Base-by-base conservation (phyloP, 495 filamentous ascomycete genomes). In the Usnea hakonensis region DNA sequence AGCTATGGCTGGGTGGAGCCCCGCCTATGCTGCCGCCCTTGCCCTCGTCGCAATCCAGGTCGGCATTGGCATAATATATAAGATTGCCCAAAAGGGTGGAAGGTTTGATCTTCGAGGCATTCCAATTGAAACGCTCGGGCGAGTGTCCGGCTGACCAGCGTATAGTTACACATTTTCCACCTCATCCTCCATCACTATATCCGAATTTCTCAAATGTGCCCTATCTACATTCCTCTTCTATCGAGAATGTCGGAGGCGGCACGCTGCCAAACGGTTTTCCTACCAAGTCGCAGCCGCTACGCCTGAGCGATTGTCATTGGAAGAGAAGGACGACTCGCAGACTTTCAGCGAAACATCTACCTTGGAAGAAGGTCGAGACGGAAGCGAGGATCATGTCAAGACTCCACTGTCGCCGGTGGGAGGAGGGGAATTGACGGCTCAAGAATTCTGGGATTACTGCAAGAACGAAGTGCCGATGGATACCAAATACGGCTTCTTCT, bases 111-210 rank as follows among this genome's bases (percentile, higher is more conserved):
- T 2, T 5, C 26, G 5, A 30, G 5, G 17, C 30, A 3, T 38
- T 6, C 17, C 10, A 13, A 2, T 8, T 26, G 35, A 9, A 52
- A 52, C 13, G 17, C 16, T 50, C 0, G 26, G 28, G 5, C 19
- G 48, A 17, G 28, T 3, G 13, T 30, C n/a, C 21, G 3, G 13
- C 32, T 57, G 13, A 57, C 32, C 11, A 16, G 21, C 2, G 26
- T 5, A 26, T 1, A 65, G 54, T 23, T 71, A 71, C 57, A 48
- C 58, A 16, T 71, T 71, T 58, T 71, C 68, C 33, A 53, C 65
- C 32, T 69, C 68, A 23, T 56, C 67, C 54, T 70, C 65, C 16
- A 68, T 71, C 43, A 64, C 68, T 33, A 65, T 71, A 57, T 71
- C 69, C 48, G 68, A 71, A 55, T 68, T 68, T 43, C 57, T 67